Evolutionary conservation across 1,139 yeast species (phyloP), one percentile per base, ranked within the genome.

Genomic region (Geotrichum aggregatum): DNA sequence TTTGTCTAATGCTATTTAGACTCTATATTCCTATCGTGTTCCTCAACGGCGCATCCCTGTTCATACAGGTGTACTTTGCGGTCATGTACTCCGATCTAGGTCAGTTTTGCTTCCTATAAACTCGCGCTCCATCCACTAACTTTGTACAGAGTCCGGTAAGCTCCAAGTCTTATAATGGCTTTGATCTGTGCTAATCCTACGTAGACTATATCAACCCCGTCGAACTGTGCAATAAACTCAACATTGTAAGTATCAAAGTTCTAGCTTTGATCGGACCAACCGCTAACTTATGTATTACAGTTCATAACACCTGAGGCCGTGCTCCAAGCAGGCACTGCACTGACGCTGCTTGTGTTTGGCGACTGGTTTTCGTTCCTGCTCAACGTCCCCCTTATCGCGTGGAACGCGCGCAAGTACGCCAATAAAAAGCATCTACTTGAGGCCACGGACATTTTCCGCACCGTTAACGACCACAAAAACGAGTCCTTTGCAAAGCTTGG

Each of bases 401-500:
- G 76, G 75, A 89, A 89, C 68, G 82, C 76, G 57, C 84, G 84
- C 73, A 87, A 87, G 71, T 58, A 57, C 34, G 75, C 78, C 64
- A 80, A 79, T 65, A 86, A 86, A 70, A 80, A 81, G 68, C 88
- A 87, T 68, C 74, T 84, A 61, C 80, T 88, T 69, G 97, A 89
- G 70, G 96, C 97, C 55, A 89, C 97, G 48, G 96, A 88, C 71
- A 89, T 89, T 64, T 89, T 89, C 75, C 83, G 96, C 76, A 89
- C 96, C 49, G 80, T 89, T 65, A 79, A 86, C 61, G 84, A 83
- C 66, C 92, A 88, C 73, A 88, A 89, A 79, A 84, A 84, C 68
- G 96, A 88, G 72, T 80, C 89, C 47, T 87, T 88, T 66, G 72
- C 86, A 68, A 89, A 88, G 71, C 78, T 89, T 63, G 96, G 91